Conservation (phyloP, 1,284 basidiomycete genomes). For the Laetiporus sulphureus region DNA sequence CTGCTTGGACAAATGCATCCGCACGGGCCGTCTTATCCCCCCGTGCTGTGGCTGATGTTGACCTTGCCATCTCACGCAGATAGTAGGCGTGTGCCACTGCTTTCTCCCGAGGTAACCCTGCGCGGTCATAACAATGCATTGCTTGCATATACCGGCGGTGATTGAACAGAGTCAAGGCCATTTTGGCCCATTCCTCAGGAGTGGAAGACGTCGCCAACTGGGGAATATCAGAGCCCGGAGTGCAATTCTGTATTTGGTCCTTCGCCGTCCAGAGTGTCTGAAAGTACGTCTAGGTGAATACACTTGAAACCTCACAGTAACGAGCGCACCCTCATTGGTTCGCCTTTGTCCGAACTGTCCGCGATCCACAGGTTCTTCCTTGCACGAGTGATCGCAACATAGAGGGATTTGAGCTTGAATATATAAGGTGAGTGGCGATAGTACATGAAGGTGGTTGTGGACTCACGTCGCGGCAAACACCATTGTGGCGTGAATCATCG, state of each 20-base stretch:
- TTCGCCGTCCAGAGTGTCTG: constrained; percentile 44
- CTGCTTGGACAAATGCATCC: constrained; percentile 38
- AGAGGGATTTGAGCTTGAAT: constrained; percentile 56
- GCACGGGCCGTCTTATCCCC: constrained; percentile 25
- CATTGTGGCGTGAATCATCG: constrained; percentile 45
- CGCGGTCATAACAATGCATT: constrained; percentile 54
- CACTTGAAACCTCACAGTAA: not conserved
- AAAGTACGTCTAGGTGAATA: not conserved
- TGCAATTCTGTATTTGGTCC: constrained; percentile 36
- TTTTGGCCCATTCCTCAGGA: constrained; percentile 47
- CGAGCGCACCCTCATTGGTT: constrained; percentile 48
- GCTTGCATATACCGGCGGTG: constrained; percentile 53
- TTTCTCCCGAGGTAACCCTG: constrained; percentile 35
- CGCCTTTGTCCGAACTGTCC: constrained; percentile 49
- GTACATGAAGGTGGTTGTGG: not conserved
- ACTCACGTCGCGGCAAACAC: constrained; percentile 52
- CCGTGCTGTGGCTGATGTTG: constrained; percentile 13
- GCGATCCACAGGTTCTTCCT: constrained; percentile 63
- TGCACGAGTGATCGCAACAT: constrained; percentile 66
- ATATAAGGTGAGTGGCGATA: not conserved
- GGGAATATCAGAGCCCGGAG: constrained; percentile 38
- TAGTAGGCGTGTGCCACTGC: constrained; percentile 41
- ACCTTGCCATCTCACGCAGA: constrained; percentile 34
- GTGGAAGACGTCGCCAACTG: constrained; percentile 42
- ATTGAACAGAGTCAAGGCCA: constrained; percentile 46